phyloP scores from a whole-genome alignment of 2,329 filamentous ascomycete species.

The Davidsoniella virescens region DNA sequence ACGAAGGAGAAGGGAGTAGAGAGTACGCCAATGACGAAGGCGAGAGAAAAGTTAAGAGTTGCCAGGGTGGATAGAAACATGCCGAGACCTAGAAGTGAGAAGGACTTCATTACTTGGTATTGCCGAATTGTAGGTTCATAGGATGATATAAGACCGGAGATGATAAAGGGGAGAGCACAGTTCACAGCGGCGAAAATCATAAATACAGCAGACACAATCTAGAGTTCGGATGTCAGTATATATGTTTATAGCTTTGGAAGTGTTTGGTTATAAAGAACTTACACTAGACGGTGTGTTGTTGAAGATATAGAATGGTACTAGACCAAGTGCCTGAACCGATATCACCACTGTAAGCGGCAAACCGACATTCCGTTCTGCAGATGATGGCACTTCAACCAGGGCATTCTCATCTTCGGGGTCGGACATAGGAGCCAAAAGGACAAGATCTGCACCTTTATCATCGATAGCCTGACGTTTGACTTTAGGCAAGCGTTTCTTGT shows the following conservation, averaged over 20 bases:
- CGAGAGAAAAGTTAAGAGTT: slow-evolving; percentile 87
- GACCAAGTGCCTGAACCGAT: slow-evolving; percentile 56
- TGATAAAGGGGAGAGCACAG: slow-evolving; percentile 36
- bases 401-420: not conserved
- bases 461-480: slow-evolving; percentile 16
- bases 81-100: slow-evolving; percentile 82
- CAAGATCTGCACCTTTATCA: not conserved
- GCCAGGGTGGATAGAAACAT: slow-evolving; percentile 85
- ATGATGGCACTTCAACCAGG: not conserved
- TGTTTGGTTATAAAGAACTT: slow-evolving; percentile 20
- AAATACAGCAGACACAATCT: slow-evolving; percentile 48
- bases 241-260: not conserved
- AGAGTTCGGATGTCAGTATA: slow-evolving; percentile 5
- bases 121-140: slow-evolving; percentile 47
- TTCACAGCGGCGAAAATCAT: slow-evolving; percentile 39
- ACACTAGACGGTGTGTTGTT: slow-evolving; percentile 55
- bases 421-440: not conserved
- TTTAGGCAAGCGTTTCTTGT: not conserved
- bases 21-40: slow-evolving; percentile 68
- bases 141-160: slow-evolving; percentile 38
- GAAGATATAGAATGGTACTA: slow-evolving; percentile 73
- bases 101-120: slow-evolving; percentile 66
- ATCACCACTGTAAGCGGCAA: slow-evolving; percentile 59
- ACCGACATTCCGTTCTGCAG: slow-evolving; percentile 49
- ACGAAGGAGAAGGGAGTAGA: slow-evolving; percentile 68